phyloP scores from a whole-genome alignment of 306 rosid genomes.

The Astragalus glycyphyllos region DNA sequence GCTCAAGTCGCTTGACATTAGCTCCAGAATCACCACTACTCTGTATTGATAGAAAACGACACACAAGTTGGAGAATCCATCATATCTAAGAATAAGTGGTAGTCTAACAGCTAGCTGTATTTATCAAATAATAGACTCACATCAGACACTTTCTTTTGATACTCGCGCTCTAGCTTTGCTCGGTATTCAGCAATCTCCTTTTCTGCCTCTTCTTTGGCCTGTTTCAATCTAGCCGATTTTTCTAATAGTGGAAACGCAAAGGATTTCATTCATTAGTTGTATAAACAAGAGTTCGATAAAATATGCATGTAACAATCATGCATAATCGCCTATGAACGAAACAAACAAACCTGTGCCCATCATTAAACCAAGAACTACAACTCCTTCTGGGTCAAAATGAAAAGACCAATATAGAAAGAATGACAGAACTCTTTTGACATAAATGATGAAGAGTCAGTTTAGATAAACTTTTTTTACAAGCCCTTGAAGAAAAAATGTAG shows the following conservation, averaged over 20 bases:
- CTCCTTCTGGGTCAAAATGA: slow-evolving; percentile 6
- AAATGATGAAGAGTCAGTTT: not conserved
- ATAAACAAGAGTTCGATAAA: slow-evolving; percentile 24
- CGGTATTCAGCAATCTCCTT: slow-evolving; percentile 84
- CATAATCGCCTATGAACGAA: not conserved
- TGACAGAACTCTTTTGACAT: slow-evolving; percentile 7
- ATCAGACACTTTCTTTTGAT: slow-evolving; percentile 80
- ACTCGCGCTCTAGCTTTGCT: slow-evolving; percentile 76
- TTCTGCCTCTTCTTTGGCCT: slow-evolving; percentile 95
- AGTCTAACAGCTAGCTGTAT: not conserved
- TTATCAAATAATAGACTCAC: slow-evolving; percentile 46
- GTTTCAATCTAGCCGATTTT: slow-evolving; percentile 89
- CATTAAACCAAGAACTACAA: slow-evolving; percentile 20
- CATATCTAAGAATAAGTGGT: not conserved
- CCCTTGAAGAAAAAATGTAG: not conserved
- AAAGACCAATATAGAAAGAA: slow-evolving; percentile 9
- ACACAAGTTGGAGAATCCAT: slow-evolving; percentile 23
- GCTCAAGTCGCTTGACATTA: slow-evolving; percentile 90
- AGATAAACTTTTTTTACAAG: not conserved
- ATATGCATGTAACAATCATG: too few species aligned
- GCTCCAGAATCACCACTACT: slow-evolving; percentile 98
- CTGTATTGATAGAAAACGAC: slow-evolving; percentile 48
- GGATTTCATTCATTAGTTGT: slow-evolving; percentile 22
- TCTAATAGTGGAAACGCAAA: slow-evolving; percentile 52
- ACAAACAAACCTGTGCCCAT: not conserved